Evolutionary conservation across 139 green algal species (phyloP).

Genomic region (Chlorella sp.): DNA sequence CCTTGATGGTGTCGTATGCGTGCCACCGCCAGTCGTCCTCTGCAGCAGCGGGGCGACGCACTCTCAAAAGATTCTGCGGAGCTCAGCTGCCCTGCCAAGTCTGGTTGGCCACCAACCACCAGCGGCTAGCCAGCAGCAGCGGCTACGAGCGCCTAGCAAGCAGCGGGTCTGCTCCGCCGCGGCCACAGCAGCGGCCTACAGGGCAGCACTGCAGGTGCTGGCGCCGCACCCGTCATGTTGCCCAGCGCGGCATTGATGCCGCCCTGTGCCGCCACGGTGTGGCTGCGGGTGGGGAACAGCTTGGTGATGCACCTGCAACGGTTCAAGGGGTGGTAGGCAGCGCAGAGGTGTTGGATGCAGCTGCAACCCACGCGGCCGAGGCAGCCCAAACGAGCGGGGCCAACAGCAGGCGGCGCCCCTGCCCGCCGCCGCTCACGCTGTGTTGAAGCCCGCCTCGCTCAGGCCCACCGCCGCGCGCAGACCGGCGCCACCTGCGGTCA

Average conservation of each 20-base stretch:
- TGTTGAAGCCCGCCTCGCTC: slow-evolving; percentile 95
- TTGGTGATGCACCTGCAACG: slow-evolving; percentile 96
- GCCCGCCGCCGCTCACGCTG: slow-evolving; percentile 79
- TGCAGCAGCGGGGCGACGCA: neutral
- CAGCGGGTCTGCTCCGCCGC: neutral
- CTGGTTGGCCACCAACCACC: no score
- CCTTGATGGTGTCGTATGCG: slow-evolving; percentile 99
- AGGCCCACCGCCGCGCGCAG: slow-evolving; percentile 95
- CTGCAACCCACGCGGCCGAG: no score
- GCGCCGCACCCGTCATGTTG: slow-evolving; percentile 89
- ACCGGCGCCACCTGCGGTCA: slow-evolving; percentile 74
- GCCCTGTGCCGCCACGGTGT: slow-evolving; percentile 98
- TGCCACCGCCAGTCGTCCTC: slow-evolving; percentile 99
- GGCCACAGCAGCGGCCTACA: neutral
- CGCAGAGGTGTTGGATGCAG: no score
- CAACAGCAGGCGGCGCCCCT: neutral
- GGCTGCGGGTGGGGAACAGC: slow-evolving; percentile 98
- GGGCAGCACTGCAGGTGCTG: neutral
- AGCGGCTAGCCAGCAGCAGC: no score
- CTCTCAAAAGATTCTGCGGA: neutral
- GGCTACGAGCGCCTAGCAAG: no score
- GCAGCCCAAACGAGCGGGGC: no score
- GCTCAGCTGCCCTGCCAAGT: no score
- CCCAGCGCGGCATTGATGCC: slow-evolving; percentile 99
- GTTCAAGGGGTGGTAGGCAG: no score